These are phyloP conservation scores for Solanum aculeatissimum DNA, from an alignment of 305 asterid genomes.

Conservation along the genomic window DNA sequence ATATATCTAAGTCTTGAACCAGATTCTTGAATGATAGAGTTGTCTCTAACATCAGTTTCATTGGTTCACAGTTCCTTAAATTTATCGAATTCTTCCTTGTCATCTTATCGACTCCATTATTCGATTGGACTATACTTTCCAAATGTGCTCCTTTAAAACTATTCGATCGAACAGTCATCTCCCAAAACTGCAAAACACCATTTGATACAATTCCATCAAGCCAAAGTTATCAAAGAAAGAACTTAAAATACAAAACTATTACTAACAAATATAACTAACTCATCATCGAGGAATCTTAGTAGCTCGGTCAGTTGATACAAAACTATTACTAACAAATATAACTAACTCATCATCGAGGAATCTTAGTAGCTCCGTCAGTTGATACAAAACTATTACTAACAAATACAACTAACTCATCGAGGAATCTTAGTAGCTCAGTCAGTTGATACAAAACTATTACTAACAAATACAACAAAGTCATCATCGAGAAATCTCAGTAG, in stretches of 20 bases:
- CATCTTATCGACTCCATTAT: slow-evolving; percentile 16
- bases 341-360: neutral
- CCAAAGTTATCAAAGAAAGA: neutral
- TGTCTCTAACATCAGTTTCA: slow-evolving; percentile 33
- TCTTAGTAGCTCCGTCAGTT: no score
- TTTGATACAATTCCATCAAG: neutral
- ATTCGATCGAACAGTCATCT: slow-evolving; percentile 21
- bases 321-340: neutral
- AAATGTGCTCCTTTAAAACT: slow-evolving; percentile 22
- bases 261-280: neutral
- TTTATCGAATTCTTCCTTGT: slow-evolving; percentile 43
- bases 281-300: neutral
- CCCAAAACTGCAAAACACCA: slow-evolving; percentile 14
- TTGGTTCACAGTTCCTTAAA: slow-evolving; percentile 49
- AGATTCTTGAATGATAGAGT: slow-evolving; percentile 57
- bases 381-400: neutral
- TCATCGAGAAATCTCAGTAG: neutral
- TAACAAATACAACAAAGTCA: neutral
- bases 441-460: neutral
- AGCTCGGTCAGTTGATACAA: no score
- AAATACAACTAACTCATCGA: neutral
- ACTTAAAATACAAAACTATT: neutral
- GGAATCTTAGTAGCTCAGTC: no score
- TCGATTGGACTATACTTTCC: slow-evolving; percentile 14
- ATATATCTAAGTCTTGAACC: slow-evolving; percentile 14